A percentile compares a stretch with the other conserved stretches of the same genome.
These are phyloP conservation scores for Rhizopogon roseolus DNA, from an alignment of 768 basidiomycete genomes.

Conservation along the genomic window DNA sequence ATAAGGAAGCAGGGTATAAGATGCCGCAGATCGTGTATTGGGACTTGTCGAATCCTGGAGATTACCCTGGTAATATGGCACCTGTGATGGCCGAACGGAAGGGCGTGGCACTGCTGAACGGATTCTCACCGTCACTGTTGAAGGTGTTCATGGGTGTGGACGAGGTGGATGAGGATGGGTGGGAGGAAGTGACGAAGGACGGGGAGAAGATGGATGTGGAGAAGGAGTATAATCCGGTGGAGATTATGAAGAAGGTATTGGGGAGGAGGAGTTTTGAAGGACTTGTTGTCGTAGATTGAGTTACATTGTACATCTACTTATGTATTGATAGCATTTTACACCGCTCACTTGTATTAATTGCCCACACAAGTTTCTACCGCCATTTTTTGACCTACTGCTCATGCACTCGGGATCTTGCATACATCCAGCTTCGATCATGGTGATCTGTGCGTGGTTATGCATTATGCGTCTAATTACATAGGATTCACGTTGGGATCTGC, in stretches of 20 bases:
- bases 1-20: constrained; percentile 59
- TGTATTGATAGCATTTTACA: neutral
- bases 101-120: constrained; percentile 68
- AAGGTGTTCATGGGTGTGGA: constrained; percentile 66
- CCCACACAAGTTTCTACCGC: too few relatives aligned
- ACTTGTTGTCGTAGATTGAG: constrained; percentile 52
- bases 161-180: constrained; percentile 27
- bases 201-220: constrained; percentile 15
- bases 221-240: constrained; percentile 34
- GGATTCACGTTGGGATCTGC: too few relatives aligned
- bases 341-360: neutral
- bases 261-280: constrained; percentile 48
- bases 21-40: constrained; percentile 73
- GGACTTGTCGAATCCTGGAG: constrained; percentile 39
- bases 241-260: constrained; percentile 44
- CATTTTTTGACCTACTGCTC: too few relatives aligned
- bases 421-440: too few relatives aligned
- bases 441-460: too few relatives aligned
- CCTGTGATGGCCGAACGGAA: constrained; percentile 49
- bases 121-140: constrained; percentile 64
- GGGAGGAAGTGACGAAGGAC: constrained; percentile 33
- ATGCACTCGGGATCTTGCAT: too few relatives aligned
- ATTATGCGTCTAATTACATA: too few relatives aligned
- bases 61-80: constrained; percentile 22
- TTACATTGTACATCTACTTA: neutral